A percentile compares a stretch with the other conserved stretches of the same genome.
phyloP scores from a whole-genome alignment of 2,329 filamentous ascomycete genomes.

The Trichothecium sympodiale region DNA sequence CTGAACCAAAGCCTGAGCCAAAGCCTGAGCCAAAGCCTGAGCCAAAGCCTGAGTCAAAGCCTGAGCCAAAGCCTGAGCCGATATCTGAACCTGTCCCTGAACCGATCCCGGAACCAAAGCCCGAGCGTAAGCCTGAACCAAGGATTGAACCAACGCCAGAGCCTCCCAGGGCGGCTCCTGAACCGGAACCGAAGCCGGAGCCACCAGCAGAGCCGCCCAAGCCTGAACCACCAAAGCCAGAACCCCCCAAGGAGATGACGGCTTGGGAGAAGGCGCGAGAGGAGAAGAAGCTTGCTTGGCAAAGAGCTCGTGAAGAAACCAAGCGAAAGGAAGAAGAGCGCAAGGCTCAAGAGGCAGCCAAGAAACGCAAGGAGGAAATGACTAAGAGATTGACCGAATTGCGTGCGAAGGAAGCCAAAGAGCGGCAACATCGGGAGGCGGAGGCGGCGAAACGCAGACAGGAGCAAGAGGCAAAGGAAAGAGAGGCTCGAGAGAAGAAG shows the following conservation, averaged over 20 bases:
- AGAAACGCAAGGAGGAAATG: conserved; percentile 46
- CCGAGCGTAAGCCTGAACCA: too few species aligned
- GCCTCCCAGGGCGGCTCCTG: too few species aligned
- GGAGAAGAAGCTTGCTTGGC: conserved; percentile 45
- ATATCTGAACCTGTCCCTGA: too few species aligned
- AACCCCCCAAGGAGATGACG: conserved; percentile 7
- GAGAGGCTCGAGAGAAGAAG: conserved; percentile 17
- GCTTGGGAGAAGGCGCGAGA: conserved; percentile 13
- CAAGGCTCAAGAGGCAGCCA: conserved; percentile 48
- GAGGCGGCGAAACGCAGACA: conserved; percentile 30
- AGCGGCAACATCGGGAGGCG: conserved; percentile 30
- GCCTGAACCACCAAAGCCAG: conserved; percentile 9
- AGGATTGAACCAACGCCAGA: too few species aligned
- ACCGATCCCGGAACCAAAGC: too few species aligned
- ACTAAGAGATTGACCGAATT: conserved; percentile 40
- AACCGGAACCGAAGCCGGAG: conserved; percentile 9
- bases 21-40: too few species aligned
- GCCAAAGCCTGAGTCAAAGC: too few species aligned
- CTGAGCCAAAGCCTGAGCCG: too few species aligned
- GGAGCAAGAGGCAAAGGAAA: conserved; percentile 30
- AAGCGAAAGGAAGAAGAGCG: conserved; percentile 53
- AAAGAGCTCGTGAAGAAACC: conserved; percentile 59
- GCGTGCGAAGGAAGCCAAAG: conserved; percentile 43
- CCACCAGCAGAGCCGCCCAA: conserved; percentile 5
- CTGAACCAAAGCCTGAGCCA: too few species aligned